Evolutionary conservation across 2,329 filamentous ascomycete genomes (phyloP), one percentile per base, ranked within the genome.

Genomic region (Claviceps quebecensis): DNA sequence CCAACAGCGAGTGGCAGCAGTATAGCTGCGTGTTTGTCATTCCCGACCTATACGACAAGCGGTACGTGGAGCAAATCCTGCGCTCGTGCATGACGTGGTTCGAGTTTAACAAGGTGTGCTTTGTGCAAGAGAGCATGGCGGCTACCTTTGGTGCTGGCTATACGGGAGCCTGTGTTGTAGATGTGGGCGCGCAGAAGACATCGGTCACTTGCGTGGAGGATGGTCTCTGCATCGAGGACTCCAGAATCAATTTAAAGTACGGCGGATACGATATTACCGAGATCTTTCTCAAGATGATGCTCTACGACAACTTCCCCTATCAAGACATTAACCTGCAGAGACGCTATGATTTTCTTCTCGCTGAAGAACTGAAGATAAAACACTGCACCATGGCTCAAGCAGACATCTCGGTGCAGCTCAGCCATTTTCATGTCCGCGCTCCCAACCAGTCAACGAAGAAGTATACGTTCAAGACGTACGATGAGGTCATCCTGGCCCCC

Each of bases 21-120:
- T 97, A 96, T 68, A 93, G 87, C 60, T 96, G 89, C 59, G 90
- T 96, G n/a, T 88, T 97, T 61, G 83, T 98, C 56, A 94, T 98
- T 46, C 93, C 93, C 0, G 93, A 98, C 65, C 75, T 98, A 9
- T 98, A 97, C 69, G 93, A 98, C 69, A 94, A 95, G 66, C 81
- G 80, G 48, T 95, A 96, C 57, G 87, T 97, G 17, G 87, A 88
- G 48, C 83, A 86, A 63, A 72, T 94, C 9, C 73, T 98, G 43
- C 84, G 90, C 52, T 87, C 93, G 54, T 81, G 91, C 59, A 84
- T 97, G 72, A 83, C 80, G 47, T 90, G 91, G 69, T 93, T 96
- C 62, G 85, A 89, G 52, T 95, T 98, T 64, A 85, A 80, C 56
- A 83, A 85, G 52, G 83, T 96, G 47, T 94, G 87, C 65, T 94